Evolutionary conservation across 495 filamentous ascomycete genomes (phyloP), one percentile per base, ranked within the genome.

Genomic region (Xylaria acuta): DNA sequence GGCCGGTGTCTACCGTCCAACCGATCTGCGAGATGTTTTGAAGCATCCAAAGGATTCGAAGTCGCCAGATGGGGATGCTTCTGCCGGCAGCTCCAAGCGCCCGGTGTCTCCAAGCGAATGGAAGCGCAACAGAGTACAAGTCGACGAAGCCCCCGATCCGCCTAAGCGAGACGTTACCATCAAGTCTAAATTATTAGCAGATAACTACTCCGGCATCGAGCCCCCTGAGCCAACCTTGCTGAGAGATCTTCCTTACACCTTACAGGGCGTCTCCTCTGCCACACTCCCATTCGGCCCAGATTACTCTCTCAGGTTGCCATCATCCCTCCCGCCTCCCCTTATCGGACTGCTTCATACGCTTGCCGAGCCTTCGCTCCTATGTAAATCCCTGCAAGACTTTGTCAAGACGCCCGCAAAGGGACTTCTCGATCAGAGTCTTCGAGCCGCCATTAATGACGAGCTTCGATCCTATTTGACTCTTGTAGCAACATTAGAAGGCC

Each of bases 351-450:
- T 99, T 20, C 92, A 99, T 77, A 92, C 92, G 0, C 84, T 99
- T 16, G 95, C 95, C 1, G 97, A 99, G 77, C 97, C 97, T 14
- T 97, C 94, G 30, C 84, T 99, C 9, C 85, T 99, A 36, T 98
- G 97, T 77, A 88, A 91, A 72, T 89, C 89, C 3, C 85, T 99
- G 6, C 86, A 92, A 25, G 82, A 86, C 27, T 99, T 97, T 82
- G 91, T 95, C 40, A 91, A 96, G 64, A 90, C 90, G 7, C 82
- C 83, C 3, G 84, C 84, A 54, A 85, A 84, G 12, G 89, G 89
- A 0, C 82, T 99, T 54, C 87, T 98, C n/a, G 93, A 90, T 14
- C 97, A 99, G 81, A 97, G 94, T 79, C 85, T 99, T 62, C 90
- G 94, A n/a, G 93, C 95, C 59, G 94, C 96, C 22, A 91, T 98